A percentile compares a stretch with the other conserved stretches of the same genome.
Conservation (phyloP, 345 rosid species). For the Salix udensis region DNA sequence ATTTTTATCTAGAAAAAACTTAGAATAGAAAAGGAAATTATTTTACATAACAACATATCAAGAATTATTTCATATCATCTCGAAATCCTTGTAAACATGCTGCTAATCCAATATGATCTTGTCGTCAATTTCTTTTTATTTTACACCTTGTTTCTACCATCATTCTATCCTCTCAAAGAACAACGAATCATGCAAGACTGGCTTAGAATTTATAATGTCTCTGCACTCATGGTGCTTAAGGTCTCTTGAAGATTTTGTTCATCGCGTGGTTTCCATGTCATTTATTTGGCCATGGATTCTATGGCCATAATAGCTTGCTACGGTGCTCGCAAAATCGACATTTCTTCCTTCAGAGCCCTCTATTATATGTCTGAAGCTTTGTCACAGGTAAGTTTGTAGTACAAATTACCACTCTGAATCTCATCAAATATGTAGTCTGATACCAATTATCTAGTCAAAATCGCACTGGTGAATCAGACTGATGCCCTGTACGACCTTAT, state of each 20-base stretch:
- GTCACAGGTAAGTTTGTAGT: conserved; percentile 55
- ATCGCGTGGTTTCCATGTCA: not conserved
- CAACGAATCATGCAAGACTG: not conserved
- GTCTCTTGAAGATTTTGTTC: conserved; percentile 34
- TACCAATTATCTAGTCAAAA: not conserved
- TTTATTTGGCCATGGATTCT: not conserved
- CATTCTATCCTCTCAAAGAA: not conserved
- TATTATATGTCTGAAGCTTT: conserved; percentile 79
- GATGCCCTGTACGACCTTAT: not conserved
- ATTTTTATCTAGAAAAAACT: not conserved
- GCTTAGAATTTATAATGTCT: conserved; percentile 33
- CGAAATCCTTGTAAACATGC: not conserved
- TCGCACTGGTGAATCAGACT: not conserved
- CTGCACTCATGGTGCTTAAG: conserved; percentile 94
- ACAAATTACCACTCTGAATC: not conserved
- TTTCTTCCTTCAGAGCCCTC: conserved; percentile 68
- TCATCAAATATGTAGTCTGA: not conserved
- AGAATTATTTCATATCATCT: not conserved
- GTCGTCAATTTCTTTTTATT: not conserved
- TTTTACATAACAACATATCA: too few species aligned
- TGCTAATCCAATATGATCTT: not conserved
- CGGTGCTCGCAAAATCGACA: conserved; percentile 65
- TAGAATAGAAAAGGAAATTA: too few species aligned
- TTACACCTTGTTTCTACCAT: not conserved
- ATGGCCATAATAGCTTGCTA: conserved; percentile 91